Conservation (phyloP, 805 yeast genomes). For the Tetrapisispora phaffii region DNA sequence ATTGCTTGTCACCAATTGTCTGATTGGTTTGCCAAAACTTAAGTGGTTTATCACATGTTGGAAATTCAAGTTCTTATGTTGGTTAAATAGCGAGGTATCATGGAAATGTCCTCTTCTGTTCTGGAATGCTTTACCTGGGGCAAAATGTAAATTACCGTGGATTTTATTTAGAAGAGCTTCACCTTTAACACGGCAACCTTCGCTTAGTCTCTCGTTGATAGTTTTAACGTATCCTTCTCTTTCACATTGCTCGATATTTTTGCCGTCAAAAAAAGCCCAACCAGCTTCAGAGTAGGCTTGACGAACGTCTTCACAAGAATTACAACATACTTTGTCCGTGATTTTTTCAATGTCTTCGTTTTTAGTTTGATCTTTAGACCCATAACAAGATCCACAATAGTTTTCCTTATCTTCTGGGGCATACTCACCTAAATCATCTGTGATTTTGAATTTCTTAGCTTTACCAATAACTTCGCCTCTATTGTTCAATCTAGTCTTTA, state of each 20-base stretch:
- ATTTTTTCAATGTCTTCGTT: constrained; percentile 30
- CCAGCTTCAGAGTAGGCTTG: constrained; percentile 64
- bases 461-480: constrained; percentile 40
- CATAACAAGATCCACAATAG: constrained; percentile 88
- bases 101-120: constrained; percentile 59
- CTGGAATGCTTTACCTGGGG: constrained; percentile 78
- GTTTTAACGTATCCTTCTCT: constrained; percentile 70
- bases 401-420: constrained; percentile 28
- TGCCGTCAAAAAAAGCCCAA: constrained; percentile 91
- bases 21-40: constrained; percentile 51
- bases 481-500: constrained; percentile 50
- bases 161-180: constrained; percentile 71
- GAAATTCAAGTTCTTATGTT: constrained; percentile 56
- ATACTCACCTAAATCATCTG: constrained; percentile 28
- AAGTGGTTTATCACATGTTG: constrained; percentile 72
- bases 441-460: constrained; percentile 34
- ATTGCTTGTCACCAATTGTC: constrained; percentile 1
- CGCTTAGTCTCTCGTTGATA: constrained; percentile 49
- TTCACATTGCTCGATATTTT: constrained; percentile 82
- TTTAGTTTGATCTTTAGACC: constrained; percentile 53
- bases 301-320: constrained; percentile 73
- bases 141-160: constrained; percentile 87
- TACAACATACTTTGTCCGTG: constrained; percentile 57
- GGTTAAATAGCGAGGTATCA: constrained; percentile 65
- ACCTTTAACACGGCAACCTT: constrained; percentile 87